Base-by-base conservation (phyloP, 1,284 basidiomycete species). In the Puccinia triticina region DNA sequence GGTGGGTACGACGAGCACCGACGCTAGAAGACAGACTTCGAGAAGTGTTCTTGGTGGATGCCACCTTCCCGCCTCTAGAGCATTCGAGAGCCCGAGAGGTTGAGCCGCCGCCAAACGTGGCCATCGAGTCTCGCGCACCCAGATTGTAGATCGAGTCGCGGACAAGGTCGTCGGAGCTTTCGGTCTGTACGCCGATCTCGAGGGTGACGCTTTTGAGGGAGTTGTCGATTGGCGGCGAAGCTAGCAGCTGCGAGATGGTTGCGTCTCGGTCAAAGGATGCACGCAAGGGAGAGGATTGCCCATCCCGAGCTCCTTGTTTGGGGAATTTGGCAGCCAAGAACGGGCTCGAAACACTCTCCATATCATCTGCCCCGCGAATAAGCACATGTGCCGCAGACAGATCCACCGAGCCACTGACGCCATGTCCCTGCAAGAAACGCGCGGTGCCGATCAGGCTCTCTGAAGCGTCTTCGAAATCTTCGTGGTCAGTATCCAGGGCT, bases 1-100 rank as follows among this genome's bases (percentile, higher is more conserved):
- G 74, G 59, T 61, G 74, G n/a, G 40, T 43, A 26, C 10, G 88
- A 86, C 53, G 88, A 85, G 26, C 87, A 84, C 26, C 87, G 86
- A 18, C 84, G 78, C 48, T 75, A 5, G 82, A 71, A 72, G 76
- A 76, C 85, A 86, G 29, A 83, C 90, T 87, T 83, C 90, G 90
- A 37, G 89, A 84, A 59, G 84, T 85, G n/a, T 86, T 53, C 11
- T 75, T 57, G 8, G 14, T 48, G 34, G 29, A 40, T 55, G 53
- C 37, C 23, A 59, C 23, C 46, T 57, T 43, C 10, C 10, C 26
- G 10, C 43, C n/a, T 46, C 26, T 61, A 16, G 50, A 71, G 57
- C 40, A 37, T 14, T 57, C 29, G 23, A 34, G 34, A 34, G 26
- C 32, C 21, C 23, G 57, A 72, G 66, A 37, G 40, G 26, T 74